These are phyloP conservation scores for Xylaria digitata DNA, from an alignment of 2,329 filamentous ascomycete genomes.

Conservation along the genomic window DNA sequence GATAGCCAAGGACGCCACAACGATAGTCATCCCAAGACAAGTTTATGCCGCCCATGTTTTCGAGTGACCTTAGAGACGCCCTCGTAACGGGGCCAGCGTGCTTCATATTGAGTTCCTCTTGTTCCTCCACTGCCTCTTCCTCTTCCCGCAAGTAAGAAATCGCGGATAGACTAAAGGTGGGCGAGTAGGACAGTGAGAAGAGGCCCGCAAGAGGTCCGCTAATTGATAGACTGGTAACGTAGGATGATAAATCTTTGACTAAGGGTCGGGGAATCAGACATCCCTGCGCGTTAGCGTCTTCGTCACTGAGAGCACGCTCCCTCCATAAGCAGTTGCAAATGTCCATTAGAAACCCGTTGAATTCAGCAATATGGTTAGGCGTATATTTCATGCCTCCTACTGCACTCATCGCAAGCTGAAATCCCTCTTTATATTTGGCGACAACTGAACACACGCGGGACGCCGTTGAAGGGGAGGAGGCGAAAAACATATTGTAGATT, in stretches of 20 bases:
- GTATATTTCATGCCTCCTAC: slow-evolving; percentile 58
- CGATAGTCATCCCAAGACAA: slow-evolving; percentile 81
- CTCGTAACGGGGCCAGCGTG: slow-evolving; percentile 78
- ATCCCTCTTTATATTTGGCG: slow-evolving; percentile 77
- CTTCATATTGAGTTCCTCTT: slow-evolving; percentile 56
- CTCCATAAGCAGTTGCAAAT: slow-evolving; percentile 87
- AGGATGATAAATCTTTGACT: slow-evolving; percentile 58
- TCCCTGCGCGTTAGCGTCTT: slow-evolving; percentile 71
- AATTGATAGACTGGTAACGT: slow-evolving; percentile 62
- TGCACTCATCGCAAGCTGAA: slow-evolving; percentile 64
- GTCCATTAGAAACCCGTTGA: slow-evolving; percentile 89
- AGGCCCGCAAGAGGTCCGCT: slow-evolving; percentile 60
- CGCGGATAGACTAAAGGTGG: slow-evolving; percentile 66
- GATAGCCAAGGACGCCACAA: slow-evolving; percentile 74
- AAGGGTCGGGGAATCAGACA: slow-evolving; percentile 62
- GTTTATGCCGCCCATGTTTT: slow-evolving; percentile 71
- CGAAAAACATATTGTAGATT: slow-evolving; percentile 78
- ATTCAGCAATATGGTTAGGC: slow-evolving; percentile 71
- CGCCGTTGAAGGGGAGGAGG: slow-evolving; percentile 68
- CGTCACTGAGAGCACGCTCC: slow-evolving; percentile 73
- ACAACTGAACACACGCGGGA: slow-evolving; percentile 78
- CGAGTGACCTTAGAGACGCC: slow-evolving; percentile 70
- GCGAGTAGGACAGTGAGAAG: slow-evolving; percentile 70
- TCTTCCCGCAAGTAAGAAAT: slow-evolving; percentile 65
- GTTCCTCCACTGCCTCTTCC: slow-evolving; percentile 64